Evolutionary conservation across 2,329 filamentous ascomycete species (phyloP).

Genomic region (Xylariaceae sp.): DNA sequence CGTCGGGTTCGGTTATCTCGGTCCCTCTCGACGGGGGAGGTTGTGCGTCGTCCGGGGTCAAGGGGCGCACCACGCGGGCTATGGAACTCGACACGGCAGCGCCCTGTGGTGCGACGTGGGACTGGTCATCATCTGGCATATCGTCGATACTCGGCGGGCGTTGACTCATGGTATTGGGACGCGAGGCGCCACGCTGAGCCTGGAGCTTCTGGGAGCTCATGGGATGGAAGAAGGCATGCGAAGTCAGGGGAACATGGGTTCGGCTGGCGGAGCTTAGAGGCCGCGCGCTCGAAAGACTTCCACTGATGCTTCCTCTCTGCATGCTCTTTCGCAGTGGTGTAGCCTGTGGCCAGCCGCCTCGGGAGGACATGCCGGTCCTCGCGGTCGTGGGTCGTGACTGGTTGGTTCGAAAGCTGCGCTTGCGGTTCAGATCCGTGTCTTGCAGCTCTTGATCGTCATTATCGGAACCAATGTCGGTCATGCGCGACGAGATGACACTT

Average conservation of each 20-base stretch:
- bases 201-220: conserved; percentile 96
- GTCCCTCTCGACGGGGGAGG: conserved; percentile 70
- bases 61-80: conserved; percentile 25
- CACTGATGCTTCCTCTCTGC: conserved; percentile 35
- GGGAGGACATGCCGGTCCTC: conserved; percentile 40
- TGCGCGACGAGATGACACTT: conserved; percentile 64
- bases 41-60: conserved; percentile 42
- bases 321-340: conserved; percentile 48
- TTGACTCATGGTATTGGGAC: conserved; percentile 35
- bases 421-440: conserved; percentile 9
- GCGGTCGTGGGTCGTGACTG: conserved; percentile 51
- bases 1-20: conserved; percentile 67
- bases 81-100: conserved; percentile 38
- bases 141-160: conserved; percentile 25
- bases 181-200: conserved; percentile 65
- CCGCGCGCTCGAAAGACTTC: conserved; percentile 35
- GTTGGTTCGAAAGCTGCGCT: conserved; percentile 31
- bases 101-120: conserved; percentile 50
- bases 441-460: conserved; percentile 37
- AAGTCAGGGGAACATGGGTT: conserved; percentile 84
- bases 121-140: conserved; percentile 28
- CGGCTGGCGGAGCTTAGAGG: conserved; percentile 64
- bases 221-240: conserved; percentile 87
- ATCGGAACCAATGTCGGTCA: conserved; percentile 58
- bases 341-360: conserved; percentile 44